Percentiles rank a stretch among this genome's conserved stretches.
phyloP scores from a whole-genome alignment of 805 yeast genomes.

The Lachancea nothofagi region DNA sequence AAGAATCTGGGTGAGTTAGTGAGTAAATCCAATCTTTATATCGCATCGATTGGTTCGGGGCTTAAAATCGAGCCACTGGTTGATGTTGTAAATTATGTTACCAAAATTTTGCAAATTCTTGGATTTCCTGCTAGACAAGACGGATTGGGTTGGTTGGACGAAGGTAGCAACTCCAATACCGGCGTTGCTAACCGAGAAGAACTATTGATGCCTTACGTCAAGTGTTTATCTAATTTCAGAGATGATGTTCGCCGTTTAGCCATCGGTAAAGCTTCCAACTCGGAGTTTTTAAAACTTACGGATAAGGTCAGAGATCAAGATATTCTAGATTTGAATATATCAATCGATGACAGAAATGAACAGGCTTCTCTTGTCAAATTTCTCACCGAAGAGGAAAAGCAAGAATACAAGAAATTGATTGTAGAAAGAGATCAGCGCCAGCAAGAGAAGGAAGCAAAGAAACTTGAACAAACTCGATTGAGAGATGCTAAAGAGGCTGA shows the following conservation, averaged over 20 bases:
- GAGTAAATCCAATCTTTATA: constrained; percentile 65
- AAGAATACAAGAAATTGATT: constrained; percentile 52
- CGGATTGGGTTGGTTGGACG: constrained; percentile 68
- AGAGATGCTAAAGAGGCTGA: constrained; percentile 61
- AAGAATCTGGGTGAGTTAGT: constrained; percentile 63
- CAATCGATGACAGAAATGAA: constrained; percentile 84
- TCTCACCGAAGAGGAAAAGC: constrained; percentile 61
- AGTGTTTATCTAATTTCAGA: constrained; percentile 71
- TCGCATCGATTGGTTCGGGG: constrained; percentile 46
- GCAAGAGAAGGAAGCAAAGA: constrained; percentile 52
- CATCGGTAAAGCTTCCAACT: constrained; percentile 48
- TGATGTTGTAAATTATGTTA: constrained; percentile 62
- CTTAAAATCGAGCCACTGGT: constrained; percentile 60
- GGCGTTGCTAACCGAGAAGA: constrained; percentile 47
- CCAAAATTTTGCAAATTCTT: constrained; percentile 60
- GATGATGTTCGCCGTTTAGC: constrained; percentile 75
- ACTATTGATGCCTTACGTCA: constrained; percentile 70
- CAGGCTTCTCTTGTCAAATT: constrained; percentile 81
- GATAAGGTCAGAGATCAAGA: constrained; percentile 72
- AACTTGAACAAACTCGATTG: constrained; percentile 48
- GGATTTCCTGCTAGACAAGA: constrained; percentile 74
- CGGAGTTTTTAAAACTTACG: constrained; percentile 57
- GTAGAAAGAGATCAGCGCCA: constrained; percentile 51
- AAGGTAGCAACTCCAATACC: constrained; percentile 15
- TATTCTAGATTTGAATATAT: constrained; percentile 67